A percentile compares a stretch with the other conserved stretches of the same genome.
Evolutionary conservation across 139 green algal species (phyloP).

Genomic region (Tetraselmis striata): DNA sequence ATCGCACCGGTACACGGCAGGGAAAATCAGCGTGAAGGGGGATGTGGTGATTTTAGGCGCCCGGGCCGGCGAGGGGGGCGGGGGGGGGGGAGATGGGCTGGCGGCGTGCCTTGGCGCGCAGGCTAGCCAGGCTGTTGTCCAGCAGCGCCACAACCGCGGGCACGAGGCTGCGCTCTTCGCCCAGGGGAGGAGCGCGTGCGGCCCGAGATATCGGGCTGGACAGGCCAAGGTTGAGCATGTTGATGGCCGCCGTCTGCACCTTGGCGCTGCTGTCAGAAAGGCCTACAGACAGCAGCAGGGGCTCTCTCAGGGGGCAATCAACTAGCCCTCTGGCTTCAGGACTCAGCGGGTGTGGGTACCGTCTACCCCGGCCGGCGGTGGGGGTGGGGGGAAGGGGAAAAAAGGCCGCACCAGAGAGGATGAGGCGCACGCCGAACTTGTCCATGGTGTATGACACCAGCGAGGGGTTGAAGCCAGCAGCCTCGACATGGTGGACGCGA

Average conservation of each 20-base stretch:
- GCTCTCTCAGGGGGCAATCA: background rate
- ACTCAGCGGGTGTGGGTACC: no score
- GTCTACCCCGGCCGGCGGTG: no score
- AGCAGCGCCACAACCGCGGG: conserved; percentile 47
- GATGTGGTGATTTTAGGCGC: no score
- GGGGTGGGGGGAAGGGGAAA: no score
- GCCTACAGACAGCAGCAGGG: conserved; percentile 9
- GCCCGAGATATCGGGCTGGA: conserved; percentile 1
- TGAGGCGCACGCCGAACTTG: conserved; percentile 3
- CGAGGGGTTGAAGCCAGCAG: conserved; percentile 36
- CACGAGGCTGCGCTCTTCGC: conserved; percentile 49
- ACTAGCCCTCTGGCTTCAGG: no score
- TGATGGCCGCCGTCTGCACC: conserved; percentile 60
- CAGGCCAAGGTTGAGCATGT: conserved; percentile 67
- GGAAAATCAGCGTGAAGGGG: no score
- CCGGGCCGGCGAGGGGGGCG: conserved; percentile 6
- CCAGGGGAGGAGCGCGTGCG: conserved; percentile 16
- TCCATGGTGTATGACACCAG: conserved; percentile 19
- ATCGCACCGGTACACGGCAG: no score
- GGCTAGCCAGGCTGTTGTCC: conserved; percentile 48
- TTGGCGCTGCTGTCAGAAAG: conserved; percentile 35
- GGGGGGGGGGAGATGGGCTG: conserved; percentile 1
- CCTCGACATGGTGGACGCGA: conserved; percentile 59
- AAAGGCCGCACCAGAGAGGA: no score
- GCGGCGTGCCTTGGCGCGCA: conserved; percentile 66